A percentile compares a stretch with the other conserved stretches of the same genome.
These are phyloP conservation scores for Clathrus columnatus DNA, from an alignment of 768 basidiomycete genomes.

Conservation along the genomic window DNA sequence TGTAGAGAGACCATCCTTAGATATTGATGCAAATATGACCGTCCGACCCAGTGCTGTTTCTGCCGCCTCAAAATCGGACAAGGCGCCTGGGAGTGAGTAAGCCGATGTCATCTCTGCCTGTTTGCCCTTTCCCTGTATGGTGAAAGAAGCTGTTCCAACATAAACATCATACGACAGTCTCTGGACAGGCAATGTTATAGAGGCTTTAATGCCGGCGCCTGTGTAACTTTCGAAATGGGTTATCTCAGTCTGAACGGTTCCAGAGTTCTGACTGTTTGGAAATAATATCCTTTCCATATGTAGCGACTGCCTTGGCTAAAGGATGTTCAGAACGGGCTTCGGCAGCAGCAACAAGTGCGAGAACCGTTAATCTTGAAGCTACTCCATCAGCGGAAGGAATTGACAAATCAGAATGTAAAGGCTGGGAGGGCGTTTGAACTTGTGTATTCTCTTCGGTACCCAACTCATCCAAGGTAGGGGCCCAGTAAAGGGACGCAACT, in stretches of 20 bases:
- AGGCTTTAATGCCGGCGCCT: slow-evolving; percentile 79
- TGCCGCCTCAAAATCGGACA: slow-evolving; percentile 56
- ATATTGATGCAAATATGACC: slow-evolving; percentile 77
- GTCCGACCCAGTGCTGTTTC: slow-evolving; percentile 73
- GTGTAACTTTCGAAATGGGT: slow-evolving; percentile 80
- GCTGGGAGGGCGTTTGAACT: slow-evolving; percentile 13
- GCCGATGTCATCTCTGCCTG: slow-evolving; percentile 23
- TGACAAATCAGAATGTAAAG: slow-evolving; percentile 11
- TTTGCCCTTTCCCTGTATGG: slow-evolving; percentile 37
- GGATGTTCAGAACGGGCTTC: slow-evolving; percentile 95
- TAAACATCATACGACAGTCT: slow-evolving; percentile 39
- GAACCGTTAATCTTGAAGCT: slow-evolving; percentile 48
- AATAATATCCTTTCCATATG: slow-evolving; percentile 64
- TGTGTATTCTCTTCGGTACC: slow-evolving; percentile 12
- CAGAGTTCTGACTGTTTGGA: slow-evolving; percentile 23
- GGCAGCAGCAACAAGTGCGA: slow-evolving; percentile 78
- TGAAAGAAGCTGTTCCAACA: slow-evolving; percentile 71
- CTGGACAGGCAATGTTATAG: slow-evolving; percentile 41
- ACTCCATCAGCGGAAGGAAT: slow-evolving; percentile 45
- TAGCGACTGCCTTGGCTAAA: slow-evolving; percentile 85
- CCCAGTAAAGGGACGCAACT: slow-evolving; percentile 75
- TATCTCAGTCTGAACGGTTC: slow-evolving; percentile 46
- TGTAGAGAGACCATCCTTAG: slow-evolving; percentile 16
- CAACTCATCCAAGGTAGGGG: slow-evolving; percentile 28
- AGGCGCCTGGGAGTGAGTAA: slow-evolving; percentile 41